phyloP scores from a whole-genome alignment of 192 early-diverging fungal genomes.

The Chytriomyces sp. region DNA sequence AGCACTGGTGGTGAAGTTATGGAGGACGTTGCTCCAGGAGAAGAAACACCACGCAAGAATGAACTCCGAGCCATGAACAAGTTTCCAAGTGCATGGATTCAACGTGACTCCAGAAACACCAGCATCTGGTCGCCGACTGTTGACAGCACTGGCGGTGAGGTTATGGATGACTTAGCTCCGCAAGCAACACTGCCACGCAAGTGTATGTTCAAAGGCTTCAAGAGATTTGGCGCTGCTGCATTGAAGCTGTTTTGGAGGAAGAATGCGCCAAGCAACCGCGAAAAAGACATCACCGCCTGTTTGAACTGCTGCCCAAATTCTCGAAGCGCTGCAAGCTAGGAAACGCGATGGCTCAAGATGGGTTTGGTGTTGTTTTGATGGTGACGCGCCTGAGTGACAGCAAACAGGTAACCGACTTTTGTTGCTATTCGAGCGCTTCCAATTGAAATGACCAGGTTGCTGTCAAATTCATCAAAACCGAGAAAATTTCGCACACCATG shows the following conservation, averaged over 20 bases:
- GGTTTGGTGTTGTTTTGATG: constrained; percentile 58
- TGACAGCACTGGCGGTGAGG: constrained; percentile 1
- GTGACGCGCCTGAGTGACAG: constrained; percentile 32
- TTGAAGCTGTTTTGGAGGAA: background rate
- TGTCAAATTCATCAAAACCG: constrained; percentile 52
- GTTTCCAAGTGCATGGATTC: background rate
- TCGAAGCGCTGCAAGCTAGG: constrained; percentile 34
- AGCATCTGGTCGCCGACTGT: no score
- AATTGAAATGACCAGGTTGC: constrained; percentile 43
- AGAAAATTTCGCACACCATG: constrained; percentile 46
- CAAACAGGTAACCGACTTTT: constrained; percentile 33
- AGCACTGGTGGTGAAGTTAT: constrained; percentile 3
- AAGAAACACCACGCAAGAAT: no score
- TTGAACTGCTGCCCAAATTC: constrained; percentile 45
- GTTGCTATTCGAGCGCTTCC: background rate
- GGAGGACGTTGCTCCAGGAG: background rate
- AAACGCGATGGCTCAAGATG: constrained; percentile 54
- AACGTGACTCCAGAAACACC: background rate
- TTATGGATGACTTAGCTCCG: background rate
- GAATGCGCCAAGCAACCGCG: constrained; percentile 14
- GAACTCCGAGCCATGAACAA: background rate
- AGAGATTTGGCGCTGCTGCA: background rate
- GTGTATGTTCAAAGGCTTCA: background rate
- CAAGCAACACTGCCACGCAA: background rate
- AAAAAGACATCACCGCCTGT: constrained; percentile 38